phyloP scores from a whole-genome alignment of 2,329 filamentous ascomycete species.

The Chaetomium strumarium region DNA sequence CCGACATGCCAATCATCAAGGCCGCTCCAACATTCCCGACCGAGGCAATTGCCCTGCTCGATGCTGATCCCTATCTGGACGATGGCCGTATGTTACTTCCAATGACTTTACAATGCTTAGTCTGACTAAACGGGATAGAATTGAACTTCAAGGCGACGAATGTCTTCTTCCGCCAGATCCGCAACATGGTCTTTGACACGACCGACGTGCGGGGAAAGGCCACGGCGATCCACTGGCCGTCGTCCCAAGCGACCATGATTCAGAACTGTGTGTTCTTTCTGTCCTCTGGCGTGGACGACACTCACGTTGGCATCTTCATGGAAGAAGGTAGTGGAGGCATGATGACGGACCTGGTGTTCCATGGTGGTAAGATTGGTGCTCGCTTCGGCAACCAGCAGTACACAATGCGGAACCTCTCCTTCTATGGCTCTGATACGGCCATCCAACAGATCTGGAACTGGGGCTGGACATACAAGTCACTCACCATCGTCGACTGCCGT shows the following conservation, averaged over 20 bases:
- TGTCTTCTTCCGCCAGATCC: constrained; percentile 54
- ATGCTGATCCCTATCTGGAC: constrained; percentile 39
- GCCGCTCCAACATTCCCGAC: constrained; percentile 42
- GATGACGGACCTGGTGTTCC: constrained; percentile 63
- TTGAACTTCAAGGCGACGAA: constrained; percentile 51
- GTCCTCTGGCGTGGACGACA: constrained; percentile 39
- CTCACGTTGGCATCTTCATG: constrained; percentile 55
- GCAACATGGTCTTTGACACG: constrained; percentile 53
- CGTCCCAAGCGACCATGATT: constrained; percentile 57
- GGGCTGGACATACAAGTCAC: constrained; percentile 66
- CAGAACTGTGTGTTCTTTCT: constrained; percentile 54
- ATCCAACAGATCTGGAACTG: constrained; percentile 70
- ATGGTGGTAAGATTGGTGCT: constrained; percentile 58
- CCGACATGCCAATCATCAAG: constrained; percentile 49
- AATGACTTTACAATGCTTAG: neutral
- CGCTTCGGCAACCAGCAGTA: constrained; percentile 63
- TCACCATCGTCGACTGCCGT: constrained; percentile 55
- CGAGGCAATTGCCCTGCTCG: constrained; percentile 40
- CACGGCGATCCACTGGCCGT: constrained; percentile 61
- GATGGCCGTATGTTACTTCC: constrained; percentile 14
- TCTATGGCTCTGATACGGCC: constrained; percentile 58
- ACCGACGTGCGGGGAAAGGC: constrained; percentile 42
- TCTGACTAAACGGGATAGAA: constrained; percentile 1
- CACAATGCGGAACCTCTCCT: constrained; percentile 60
- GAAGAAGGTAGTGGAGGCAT: constrained; percentile 61